phyloP scores from a whole-genome alignment of 768 basidiomycete species.

The Pleurotus citrinopileatus region DNA sequence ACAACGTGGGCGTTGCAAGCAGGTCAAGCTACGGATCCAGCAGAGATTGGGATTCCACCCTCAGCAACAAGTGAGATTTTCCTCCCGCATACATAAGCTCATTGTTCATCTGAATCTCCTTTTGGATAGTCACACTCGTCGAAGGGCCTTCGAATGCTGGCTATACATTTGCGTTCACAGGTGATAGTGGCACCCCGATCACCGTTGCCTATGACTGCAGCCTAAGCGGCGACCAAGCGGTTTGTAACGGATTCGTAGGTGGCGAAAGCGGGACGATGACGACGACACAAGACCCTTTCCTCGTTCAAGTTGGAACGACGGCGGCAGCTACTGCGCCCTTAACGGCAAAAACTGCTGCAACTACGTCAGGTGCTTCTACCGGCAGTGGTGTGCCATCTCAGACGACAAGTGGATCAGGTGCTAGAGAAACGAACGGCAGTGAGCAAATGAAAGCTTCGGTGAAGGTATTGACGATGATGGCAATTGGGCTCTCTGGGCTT shows the following conservation, averaged over 20 bases:
- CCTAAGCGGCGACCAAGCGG: neutral
- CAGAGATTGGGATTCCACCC: conserved; percentile 3
- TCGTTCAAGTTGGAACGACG: conserved; percentile 5
- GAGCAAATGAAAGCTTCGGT: neutral
- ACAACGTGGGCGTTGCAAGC: conserved; percentile 40
- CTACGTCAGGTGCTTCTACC: neutral
- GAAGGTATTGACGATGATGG: neutral
- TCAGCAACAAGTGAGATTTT: conserved; percentile 1
- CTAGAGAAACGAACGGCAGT: neutral
- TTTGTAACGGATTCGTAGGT: neutral
- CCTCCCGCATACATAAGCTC: neutral
- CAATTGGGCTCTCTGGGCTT: neutral
- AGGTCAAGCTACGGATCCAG: conserved; percentile 31
- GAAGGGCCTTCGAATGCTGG: neutral
- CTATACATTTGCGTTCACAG: neutral
- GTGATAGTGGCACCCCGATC: neutral
- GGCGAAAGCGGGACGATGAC: conserved; percentile 1
- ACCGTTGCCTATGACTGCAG: conserved; percentile 5
- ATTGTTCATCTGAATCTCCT: neutral
- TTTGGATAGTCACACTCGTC: conserved; percentile 3
- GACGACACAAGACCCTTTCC: neutral
- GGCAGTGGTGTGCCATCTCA: neutral
- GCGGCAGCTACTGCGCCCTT: neutral
- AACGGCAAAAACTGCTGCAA: neutral
- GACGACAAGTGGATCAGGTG: neutral